phyloP scores from a whole-genome alignment of 345 rosid species.

The Kandelia obovata region DNA sequence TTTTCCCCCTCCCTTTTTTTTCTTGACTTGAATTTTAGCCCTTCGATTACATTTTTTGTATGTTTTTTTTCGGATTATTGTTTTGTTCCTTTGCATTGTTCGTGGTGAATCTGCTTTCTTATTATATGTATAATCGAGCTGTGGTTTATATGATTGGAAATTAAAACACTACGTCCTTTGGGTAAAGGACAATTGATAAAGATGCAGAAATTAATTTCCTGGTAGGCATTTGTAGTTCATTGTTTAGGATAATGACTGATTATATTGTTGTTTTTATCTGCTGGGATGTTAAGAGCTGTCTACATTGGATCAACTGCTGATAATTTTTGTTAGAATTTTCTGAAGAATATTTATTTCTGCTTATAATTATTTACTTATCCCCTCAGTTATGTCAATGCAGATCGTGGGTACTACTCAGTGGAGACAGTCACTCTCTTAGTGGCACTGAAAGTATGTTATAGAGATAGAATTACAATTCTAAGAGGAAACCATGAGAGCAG shows the following conservation, averaged over 20 bases:
- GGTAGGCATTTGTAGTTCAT: not conserved
- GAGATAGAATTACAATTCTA: slow-evolving; percentile 91
- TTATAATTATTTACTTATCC: not conserved
- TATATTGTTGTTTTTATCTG: too few species aligned
- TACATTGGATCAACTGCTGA: not conserved
- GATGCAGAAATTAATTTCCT: too few species aligned
- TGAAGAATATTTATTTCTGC: not conserved
- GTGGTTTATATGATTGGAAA: too few species aligned
- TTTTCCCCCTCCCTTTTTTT: not conserved
- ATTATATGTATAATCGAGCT: too few species aligned
- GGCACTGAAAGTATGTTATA: slow-evolving; percentile 90
- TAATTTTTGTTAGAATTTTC: not conserved
- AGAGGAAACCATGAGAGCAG: slow-evolving; percentile 99
- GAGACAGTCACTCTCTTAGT: slow-evolving; percentile 98
- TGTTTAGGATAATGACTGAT: not conserved
- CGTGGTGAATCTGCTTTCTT: too few species aligned
- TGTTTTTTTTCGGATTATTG: too few species aligned
- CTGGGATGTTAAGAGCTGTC: too few species aligned
- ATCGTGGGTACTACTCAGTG: slow-evolving; percentile 97
- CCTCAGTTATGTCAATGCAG: slow-evolving; percentile 45
- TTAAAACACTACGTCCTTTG: too few species aligned
- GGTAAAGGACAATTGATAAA: too few species aligned
- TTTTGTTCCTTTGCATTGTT: too few species aligned
- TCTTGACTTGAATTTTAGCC: not conserved
- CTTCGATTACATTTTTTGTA: not conserved